Conservation (phyloP, 805 yeast genomes). For the Yamadazyma nakazawae region DNA sequence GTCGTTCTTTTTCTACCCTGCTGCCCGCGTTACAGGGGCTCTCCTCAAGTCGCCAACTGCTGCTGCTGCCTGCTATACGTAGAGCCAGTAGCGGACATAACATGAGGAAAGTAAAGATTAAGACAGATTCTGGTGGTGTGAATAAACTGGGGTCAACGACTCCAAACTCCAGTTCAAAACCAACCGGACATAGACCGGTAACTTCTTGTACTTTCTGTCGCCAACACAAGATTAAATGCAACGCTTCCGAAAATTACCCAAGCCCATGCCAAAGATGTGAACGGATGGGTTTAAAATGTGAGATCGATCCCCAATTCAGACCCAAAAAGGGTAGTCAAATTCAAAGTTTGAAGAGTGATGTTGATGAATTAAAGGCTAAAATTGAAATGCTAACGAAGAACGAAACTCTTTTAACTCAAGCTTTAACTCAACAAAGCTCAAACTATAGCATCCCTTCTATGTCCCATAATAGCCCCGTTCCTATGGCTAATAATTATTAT, state of each 20-base stretch:
- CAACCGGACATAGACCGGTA: conserved; percentile 69
- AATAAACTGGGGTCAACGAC: background rate
- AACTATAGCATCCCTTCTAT: conserved; percentile 1
- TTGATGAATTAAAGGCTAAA: conserved; percentile 72
- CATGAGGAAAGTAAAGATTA: conserved; percentile 17
- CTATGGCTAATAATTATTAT: background rate
- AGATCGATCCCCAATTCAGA: conserved; percentile 85
- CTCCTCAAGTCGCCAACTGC: conserved; percentile 2
- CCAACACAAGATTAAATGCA: conserved; percentile 90
- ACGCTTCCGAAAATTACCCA: conserved; percentile 82
- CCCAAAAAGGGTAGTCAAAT: conserved; percentile 92
- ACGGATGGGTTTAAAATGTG: conserved; percentile 75
- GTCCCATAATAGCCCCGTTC: conserved; percentile 3
- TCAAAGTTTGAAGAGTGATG: conserved; percentile 78
- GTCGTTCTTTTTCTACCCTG: background rate
- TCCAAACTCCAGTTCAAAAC: conserved; percentile 1
- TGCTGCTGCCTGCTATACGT: conserved; percentile 5
- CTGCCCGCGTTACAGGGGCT: background rate
- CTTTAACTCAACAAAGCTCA: conserved; percentile 44
- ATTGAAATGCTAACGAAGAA: conserved; percentile 61
- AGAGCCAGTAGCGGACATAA: conserved; percentile 7
- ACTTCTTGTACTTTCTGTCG: conserved; percentile 93
- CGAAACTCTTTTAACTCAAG: conserved; percentile 66
- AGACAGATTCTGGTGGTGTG: conserved; percentile 3
- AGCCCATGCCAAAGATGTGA: conserved; percentile 80